Percentiles rank a stretch among this genome's conserved stretches.
phyloP scores from a whole-genome alignment of 306 rosid species.

The Abrus precatorius region DNA sequence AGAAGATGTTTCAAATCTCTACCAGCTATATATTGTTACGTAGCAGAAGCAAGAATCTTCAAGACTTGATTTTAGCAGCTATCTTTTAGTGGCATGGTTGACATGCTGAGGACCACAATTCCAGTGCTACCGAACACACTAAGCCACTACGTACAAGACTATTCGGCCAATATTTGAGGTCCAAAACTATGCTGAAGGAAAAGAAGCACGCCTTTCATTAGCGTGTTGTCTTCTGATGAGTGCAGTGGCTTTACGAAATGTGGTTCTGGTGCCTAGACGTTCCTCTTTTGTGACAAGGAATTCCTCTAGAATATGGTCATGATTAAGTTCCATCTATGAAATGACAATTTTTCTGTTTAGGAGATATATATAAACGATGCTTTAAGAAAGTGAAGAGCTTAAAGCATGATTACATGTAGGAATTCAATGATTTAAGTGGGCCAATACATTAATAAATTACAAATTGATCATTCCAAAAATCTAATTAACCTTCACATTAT shows the following conservation, averaged over 20 bases:
- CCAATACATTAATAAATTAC: slow-evolving; percentile 5
- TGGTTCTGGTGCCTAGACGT: slow-evolving; percentile 43
- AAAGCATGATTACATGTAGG: slow-evolving; percentile 47
- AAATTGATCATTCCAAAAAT: slow-evolving; percentile 19
- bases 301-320: slow-evolving; percentile 6
- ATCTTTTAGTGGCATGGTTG: slow-evolving; percentile 44
- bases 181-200: slow-evolving; percentile 31
- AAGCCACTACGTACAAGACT: slow-evolving; percentile 40
- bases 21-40: slow-evolving; percentile 38
- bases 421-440: slow-evolving; percentile 40
- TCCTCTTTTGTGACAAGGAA: slow-evolving; percentile 38
- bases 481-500: slow-evolving; percentile 36
- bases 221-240: slow-evolving; percentile 35
- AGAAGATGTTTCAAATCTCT: slow-evolving; percentile 38
- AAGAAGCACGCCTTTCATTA: slow-evolving; percentile 40
- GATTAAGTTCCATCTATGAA: slow-evolving; percentile 17
- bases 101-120: slow-evolving; percentile 55
- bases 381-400: slow-evolving; percentile 27
- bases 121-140: slow-evolving; percentile 32
- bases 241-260: slow-evolving; percentile 47
- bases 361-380: slow-evolving; percentile 20
- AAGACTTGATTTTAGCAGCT: background rate
- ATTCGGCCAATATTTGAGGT: slow-evolving; percentile 44
- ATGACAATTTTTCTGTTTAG: slow-evolving; percentile 27
- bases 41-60: slow-evolving; percentile 41